A percentile compares a stretch with the other conserved stretches of the same genome.
phyloP scores from a whole-genome alignment of 805 yeast species.

The Monosporozyma aerobia region DNA sequence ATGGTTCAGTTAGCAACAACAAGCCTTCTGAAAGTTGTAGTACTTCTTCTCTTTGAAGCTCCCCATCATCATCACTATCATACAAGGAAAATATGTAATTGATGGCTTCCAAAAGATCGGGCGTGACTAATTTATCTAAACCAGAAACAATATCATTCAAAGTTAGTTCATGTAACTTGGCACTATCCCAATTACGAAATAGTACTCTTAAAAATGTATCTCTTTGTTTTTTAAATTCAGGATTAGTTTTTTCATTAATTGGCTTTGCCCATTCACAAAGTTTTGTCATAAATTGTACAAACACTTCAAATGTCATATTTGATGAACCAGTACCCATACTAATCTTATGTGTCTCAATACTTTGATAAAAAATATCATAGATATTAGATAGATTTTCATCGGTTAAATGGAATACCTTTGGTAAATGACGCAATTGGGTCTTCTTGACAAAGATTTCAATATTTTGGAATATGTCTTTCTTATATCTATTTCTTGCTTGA shows the following conservation, averaged over 20 bases:
- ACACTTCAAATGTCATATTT: constrained; percentile 67
- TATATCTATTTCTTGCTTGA: constrained; percentile 59
- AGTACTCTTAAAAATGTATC: constrained; percentile 50
- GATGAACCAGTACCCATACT: constrained; percentile 45
- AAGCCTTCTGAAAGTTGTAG: constrained; percentile 82
- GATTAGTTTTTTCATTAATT: constrained; percentile 30
- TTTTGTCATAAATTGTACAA: constrained; percentile 65
- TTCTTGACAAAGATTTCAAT: constrained; percentile 87
- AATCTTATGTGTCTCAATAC: constrained; percentile 57
- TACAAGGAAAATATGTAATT: constrained; percentile 73
- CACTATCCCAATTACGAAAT: constrained; percentile 64
- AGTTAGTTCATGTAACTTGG: constrained; percentile 44
- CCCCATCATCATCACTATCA: constrained; percentile 49
- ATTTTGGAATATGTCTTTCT: constrained; percentile 71
- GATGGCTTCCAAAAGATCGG: constrained; percentile 69
- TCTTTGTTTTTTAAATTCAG: constrained; percentile 25
- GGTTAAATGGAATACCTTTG: constrained; percentile 55
- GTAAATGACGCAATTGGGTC: constrained; percentile 80
- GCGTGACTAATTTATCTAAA: constrained; percentile 54
- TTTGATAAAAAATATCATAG: constrained; percentile 77
- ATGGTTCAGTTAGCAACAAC: constrained; percentile 71
- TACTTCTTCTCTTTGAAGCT: constrained; percentile 68
- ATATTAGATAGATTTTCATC: constrained; percentile 55
- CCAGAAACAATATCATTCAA: constrained; percentile 68
- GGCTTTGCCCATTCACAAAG: constrained; percentile 66